phyloP scores from a whole-genome alignment of 2,329 filamentous ascomycete species.

The Aureobasidium sp. region DNA sequence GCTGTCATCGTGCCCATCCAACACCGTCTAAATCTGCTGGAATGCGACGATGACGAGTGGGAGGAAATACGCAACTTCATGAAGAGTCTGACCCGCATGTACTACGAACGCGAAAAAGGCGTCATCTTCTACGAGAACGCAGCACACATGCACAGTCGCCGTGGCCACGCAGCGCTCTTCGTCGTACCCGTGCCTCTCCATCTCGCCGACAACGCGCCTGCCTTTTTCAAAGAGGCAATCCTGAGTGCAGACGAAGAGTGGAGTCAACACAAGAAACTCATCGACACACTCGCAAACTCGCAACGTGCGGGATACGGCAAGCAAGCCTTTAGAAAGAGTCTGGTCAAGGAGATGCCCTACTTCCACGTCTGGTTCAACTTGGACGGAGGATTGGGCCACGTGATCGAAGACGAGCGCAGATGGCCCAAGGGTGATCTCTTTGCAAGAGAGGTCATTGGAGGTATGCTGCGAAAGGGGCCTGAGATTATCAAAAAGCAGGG shows the following conservation, averaged over 20 bases:
- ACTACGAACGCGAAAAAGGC: slow-evolving; percentile 84
- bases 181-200: slow-evolving; percentile 84
- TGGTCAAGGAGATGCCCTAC: slow-evolving; percentile 96
- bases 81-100: slow-evolving; percentile 91
- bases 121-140: slow-evolving; percentile 98
- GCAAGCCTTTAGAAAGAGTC: slow-evolving; percentile 68
- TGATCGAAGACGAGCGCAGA: slow-evolving; percentile 75
- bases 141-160: slow-evolving; percentile 62
- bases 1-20: slow-evolving; percentile 84
- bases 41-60: slow-evolving; percentile 99
- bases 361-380: slow-evolving; percentile 95
- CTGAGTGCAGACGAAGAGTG: slow-evolving; percentile 84
- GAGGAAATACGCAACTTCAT: slow-evolving; percentile 98
- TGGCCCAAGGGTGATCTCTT: slow-evolving; percentile 94
- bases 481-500: slow-evolving; percentile 88
- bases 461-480: slow-evolving; percentile 77
- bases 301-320: slow-evolving; percentile 63
- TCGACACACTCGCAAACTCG: slow-evolving; percentile 68
- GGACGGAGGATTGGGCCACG: slow-evolving; percentile 84
- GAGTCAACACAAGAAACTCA: slow-evolving; percentile 90
- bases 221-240: slow-evolving; percentile 94
- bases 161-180: slow-evolving; percentile 76
- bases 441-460: slow-evolving; percentile 82
- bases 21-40: slow-evolving; percentile 83
- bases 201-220: slow-evolving; percentile 83